Percentiles rank a stretch among this genome's conserved stretches.
Conservation (phyloP, 1,139 yeast genomes). For the Suhomyces bribrorum region DNA sequence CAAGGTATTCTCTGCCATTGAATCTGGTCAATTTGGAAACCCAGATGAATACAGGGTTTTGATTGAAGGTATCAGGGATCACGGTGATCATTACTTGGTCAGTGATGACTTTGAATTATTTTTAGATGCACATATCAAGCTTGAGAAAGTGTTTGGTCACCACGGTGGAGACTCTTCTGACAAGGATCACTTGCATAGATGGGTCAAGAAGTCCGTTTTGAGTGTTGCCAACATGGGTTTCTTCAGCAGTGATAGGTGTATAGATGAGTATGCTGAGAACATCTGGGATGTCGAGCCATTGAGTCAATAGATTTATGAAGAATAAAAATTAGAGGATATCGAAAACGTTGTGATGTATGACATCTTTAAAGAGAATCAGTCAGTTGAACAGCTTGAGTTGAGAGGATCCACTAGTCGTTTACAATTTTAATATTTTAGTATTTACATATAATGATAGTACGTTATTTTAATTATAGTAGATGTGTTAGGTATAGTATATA, state of each 20-base stretch:
- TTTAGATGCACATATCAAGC: slow-evolving; percentile 73
- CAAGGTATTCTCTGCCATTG: slow-evolving; percentile 68
- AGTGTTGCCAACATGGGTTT: slow-evolving; percentile 94
- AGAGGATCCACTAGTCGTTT: too few relatives aligned
- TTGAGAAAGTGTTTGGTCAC: slow-evolving; percentile 68
- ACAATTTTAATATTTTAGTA: too few relatives aligned
- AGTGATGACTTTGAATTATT: slow-evolving; percentile 87
- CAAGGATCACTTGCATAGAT: slow-evolving; percentile 58
- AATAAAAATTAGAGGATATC: background rate
- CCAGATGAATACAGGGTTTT: slow-evolving; percentile 67
- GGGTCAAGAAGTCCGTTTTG: slow-evolving; percentile 75
- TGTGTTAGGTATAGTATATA: too few relatives aligned
- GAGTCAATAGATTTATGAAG: slow-evolving; percentile 21
- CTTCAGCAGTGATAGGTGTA: slow-evolving; percentile 88
- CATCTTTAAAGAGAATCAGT: too few relatives aligned
- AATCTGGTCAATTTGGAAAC: slow-evolving; percentile 71
- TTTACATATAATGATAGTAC: too few relatives aligned
- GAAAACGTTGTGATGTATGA: too few relatives aligned
- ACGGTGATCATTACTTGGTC: slow-evolving; percentile 86
- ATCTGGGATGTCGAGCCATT: slow-evolving; percentile 91
- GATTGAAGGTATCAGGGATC: slow-evolving; percentile 65
- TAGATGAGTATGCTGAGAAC: slow-evolving; percentile 88
- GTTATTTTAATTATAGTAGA: too few relatives aligned
- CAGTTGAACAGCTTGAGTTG: too few relatives aligned
- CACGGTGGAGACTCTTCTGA: slow-evolving; percentile 44